Evolutionary conservation across 495 filamentous ascomycete genomes (phyloP), one percentile per base, ranked within the genome.

Genomic region (Ramalina intermedia): DNA sequence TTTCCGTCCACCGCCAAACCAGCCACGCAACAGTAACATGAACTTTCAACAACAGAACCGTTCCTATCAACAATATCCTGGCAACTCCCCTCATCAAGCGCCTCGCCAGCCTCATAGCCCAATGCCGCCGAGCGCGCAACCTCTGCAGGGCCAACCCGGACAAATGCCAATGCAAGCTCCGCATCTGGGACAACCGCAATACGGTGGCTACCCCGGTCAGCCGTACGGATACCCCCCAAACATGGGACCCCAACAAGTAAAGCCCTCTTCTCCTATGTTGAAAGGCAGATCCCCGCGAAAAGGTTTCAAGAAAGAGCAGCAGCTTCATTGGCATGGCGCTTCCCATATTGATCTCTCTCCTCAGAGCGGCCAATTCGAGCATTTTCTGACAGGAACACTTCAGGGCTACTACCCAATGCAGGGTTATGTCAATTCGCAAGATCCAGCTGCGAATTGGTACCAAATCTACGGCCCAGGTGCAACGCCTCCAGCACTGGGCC

Each of bases 171-270:
- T 81, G 71, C 65, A 73, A 17, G 73, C 69, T 58, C 63, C 70
- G 35, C 67, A 75, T 61, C 70, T 75, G 70, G 41, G 40, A 33
- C 43, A 43, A 35, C 49, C 40, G 24, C 36, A 45, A 37, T 55
- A 52, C 46, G 44, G 41, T 24, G 52, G 53, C 33, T 63, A 67
- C 24, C 65, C 66, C 16, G 75, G 79, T 59, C 67, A 64, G 17
- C 84, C 78, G 55, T 68, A 69, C 41, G 55, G 48, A 27, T 85
- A 81, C 58, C 75, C 73, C 43, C 74, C 71, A 40, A 66, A 76
- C 49, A 78, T 80, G 70, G 75, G 58, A 40, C 74, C 67, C 56
- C 79, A 74, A 70, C 78, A 74, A 70, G 84, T 89, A 84, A 81
- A 76, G 65, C 55, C 66, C 65, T 77, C 72, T 61, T 67, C 63